Evolutionary conservation across 1,139 yeast genomes (phyloP).

Genomic region (Diutina mesorugosa): DNA sequence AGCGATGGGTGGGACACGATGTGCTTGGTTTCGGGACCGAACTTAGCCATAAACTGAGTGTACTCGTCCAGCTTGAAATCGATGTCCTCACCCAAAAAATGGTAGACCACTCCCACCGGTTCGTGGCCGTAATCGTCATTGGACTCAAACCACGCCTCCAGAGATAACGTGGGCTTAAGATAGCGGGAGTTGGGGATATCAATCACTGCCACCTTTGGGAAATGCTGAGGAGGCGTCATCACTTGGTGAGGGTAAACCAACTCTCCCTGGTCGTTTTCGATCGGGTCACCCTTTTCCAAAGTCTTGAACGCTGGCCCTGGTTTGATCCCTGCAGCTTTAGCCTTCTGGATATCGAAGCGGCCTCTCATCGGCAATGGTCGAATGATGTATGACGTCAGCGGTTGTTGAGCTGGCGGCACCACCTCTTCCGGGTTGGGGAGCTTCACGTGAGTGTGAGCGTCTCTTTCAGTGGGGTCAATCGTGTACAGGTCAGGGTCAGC

Average conservation of each 20-base stretch:
- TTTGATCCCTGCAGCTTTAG: conserved; percentile 56
- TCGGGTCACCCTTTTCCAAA: conserved; percentile 15
- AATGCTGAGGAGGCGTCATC: conserved; percentile 44
- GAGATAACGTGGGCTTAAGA: conserved; percentile 27
- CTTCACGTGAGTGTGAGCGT: conserved; percentile 28
- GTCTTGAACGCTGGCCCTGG: conserved; percentile 33
- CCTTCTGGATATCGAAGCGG: conserved; percentile 54
- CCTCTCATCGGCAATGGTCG: conserved; percentile 65
- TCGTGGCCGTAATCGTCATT: conserved; percentile 17
- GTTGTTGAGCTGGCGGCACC: conserved; percentile 12
- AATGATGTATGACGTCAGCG: conserved; percentile 44
- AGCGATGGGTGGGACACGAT: conserved; percentile 58
- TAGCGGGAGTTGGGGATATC: conserved; percentile 58
- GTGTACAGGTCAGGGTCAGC: conserved; percentile 27
- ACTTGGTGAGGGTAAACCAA: conserved; percentile 60
- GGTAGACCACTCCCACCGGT: conserved; percentile 49
- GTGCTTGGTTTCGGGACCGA: conserved; percentile 42
- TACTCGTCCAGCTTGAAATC: conserved; percentile 37
- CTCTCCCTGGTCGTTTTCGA: conserved; percentile 47
- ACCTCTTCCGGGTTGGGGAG: conserved; percentile 15
- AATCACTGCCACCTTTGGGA: conserved; percentile 50
- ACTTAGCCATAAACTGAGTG: conserved; percentile 29
- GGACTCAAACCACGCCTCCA: conserved; percentile 16
- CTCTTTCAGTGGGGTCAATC: conserved; percentile 26
- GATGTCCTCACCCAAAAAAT: conserved; percentile 56